These are phyloP conservation scores for Amborella trichopoda DNA, from an alignment of 164 flowering plant genomes.

Conservation along the genomic window DNA sequence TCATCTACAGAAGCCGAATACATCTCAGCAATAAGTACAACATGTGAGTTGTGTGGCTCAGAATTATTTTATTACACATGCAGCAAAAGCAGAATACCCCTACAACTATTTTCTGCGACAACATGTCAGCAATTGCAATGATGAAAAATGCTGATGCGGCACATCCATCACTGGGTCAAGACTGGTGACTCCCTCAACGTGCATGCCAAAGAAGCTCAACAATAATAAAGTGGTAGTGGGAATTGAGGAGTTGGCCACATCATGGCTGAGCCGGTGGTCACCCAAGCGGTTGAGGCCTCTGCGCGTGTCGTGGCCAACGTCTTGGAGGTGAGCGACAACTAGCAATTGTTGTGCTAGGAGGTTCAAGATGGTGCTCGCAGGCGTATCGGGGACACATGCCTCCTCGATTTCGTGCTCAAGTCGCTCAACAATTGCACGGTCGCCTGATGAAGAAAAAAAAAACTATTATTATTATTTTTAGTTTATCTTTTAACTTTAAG, in stretches of 20 bases:
- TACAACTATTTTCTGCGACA: no score
- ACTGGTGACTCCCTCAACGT: not conserved
- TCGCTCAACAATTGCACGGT: conserved; percentile 77
- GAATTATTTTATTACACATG: no score
- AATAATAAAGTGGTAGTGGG: not conserved
- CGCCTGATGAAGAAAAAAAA: no score
- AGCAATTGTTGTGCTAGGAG: conserved; percentile 81
- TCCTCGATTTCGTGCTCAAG: conserved; percentile 82
- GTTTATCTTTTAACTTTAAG: no score
- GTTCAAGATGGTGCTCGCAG: conserved; percentile 84
- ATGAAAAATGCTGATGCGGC: conserved; percentile 10
- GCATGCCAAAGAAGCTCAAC: not conserved
- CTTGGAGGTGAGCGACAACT: conserved; percentile 11
- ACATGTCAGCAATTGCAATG: no score
- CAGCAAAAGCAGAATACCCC: no score
- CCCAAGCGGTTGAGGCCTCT: conserved; percentile 23
- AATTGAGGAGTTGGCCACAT: conserved; percentile 7
- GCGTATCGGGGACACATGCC: conserved; percentile 86
- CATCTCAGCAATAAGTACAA: no score
- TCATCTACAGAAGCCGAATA: no score
- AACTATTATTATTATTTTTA: no score
- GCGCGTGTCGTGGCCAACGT: conserved; percentile 36
- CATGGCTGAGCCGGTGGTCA: conserved; percentile 36
- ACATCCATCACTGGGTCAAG: no score
- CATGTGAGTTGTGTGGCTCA: no score